Evolutionary conservation across 495 filamentous ascomycete genomes (phyloP).

Genomic region (Aspergillus coremiiformis): DNA sequence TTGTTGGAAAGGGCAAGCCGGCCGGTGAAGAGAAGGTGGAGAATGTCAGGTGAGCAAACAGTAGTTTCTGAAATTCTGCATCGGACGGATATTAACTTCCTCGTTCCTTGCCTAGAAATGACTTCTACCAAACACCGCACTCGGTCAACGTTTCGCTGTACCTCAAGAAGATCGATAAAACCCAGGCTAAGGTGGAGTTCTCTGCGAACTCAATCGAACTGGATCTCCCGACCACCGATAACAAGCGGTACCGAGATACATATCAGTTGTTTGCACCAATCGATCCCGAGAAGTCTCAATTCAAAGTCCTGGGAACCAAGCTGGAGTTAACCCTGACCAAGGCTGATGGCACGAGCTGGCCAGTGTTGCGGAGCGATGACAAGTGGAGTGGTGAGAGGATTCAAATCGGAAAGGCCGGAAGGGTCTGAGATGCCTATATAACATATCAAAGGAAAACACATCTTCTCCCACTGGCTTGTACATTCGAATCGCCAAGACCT

Average conservation of each 20-base stretch:
- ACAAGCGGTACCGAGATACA: slow-evolving; percentile 70
- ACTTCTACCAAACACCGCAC: slow-evolving; percentile 89
- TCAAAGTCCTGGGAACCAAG: slow-evolving; percentile 91
- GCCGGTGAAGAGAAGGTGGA: slow-evolving; percentile 51
- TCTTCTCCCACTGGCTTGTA: too few relatives aligned
- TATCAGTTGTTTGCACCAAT: slow-evolving; percentile 73
- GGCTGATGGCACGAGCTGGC: slow-evolving; percentile 77
- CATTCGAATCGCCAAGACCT: too few relatives aligned
- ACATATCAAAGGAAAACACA: too few relatives aligned
- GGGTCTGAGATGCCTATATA: slow-evolving; percentile 37
- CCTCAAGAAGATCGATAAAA: slow-evolving; percentile 93
- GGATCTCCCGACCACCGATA: slow-evolving; percentile 76
- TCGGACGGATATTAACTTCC: background rate
- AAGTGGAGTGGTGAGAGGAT: slow-evolving; percentile 69
- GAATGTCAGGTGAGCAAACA: slow-evolving; percentile 58
- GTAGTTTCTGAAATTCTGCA: background rate
- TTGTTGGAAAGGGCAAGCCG: slow-evolving; percentile 69
- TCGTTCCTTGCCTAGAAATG: slow-evolving; percentile 46
- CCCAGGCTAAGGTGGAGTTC: slow-evolving; percentile 63
- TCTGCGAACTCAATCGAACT: slow-evolving; percentile 51
- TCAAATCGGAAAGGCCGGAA: slow-evolving; percentile 72
- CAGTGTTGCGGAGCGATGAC: slow-evolving; percentile 81
- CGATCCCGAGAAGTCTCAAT: slow-evolving; percentile 62
- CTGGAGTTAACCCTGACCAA: slow-evolving; percentile 81
- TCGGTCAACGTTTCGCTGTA: slow-evolving; percentile 88